Evolutionary conservation across 257 asterid genomes (phyloP).

Genomic region (Nemophila menziesii): DNA sequence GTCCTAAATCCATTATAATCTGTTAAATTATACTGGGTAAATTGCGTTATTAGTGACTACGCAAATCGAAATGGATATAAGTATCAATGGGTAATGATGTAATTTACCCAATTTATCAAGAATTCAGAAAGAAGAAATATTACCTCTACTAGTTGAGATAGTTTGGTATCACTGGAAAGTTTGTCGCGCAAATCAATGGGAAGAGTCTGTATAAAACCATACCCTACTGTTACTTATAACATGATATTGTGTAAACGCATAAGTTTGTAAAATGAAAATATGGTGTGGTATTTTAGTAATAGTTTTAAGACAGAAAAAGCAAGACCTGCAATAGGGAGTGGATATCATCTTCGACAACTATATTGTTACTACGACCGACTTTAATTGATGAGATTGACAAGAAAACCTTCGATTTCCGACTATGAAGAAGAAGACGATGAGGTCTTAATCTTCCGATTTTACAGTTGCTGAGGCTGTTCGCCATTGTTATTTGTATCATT

Average conservation of each 20-base stretch:
- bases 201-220: conserved; percentile 32
- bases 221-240: neutral
- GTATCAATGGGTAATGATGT: neutral
- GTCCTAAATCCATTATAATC: conserved; percentile 72
- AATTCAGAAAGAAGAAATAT: neutral
- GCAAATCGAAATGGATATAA: neutral
- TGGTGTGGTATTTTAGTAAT: too few relatives aligned
- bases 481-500: too few relatives aligned
- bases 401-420: too few relatives aligned
- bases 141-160: conserved; percentile 54
- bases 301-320: neutral
- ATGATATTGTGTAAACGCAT: neutral
- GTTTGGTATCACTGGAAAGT: conserved; percentile 28
- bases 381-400: too few relatives aligned
- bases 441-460: too few relatives aligned
- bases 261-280: neutral
- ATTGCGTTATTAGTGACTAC: conserved; percentile 1
- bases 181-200: conserved; percentile 52
- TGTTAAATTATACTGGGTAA: conserved; percentile 18
- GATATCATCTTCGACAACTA: conserved; percentile 12
- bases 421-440: too few relatives aligned
- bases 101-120: neutral
- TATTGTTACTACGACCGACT: too few relatives aligned
- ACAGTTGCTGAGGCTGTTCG: too few relatives aligned
- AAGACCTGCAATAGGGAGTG: conserved; percentile 35